A percentile compares a stretch with the other conserved stretches of the same genome.
phyloP scores from a whole-genome alignment of 2,329 filamentous ascomycete species.

The Alternaria tenuissima region DNA sequence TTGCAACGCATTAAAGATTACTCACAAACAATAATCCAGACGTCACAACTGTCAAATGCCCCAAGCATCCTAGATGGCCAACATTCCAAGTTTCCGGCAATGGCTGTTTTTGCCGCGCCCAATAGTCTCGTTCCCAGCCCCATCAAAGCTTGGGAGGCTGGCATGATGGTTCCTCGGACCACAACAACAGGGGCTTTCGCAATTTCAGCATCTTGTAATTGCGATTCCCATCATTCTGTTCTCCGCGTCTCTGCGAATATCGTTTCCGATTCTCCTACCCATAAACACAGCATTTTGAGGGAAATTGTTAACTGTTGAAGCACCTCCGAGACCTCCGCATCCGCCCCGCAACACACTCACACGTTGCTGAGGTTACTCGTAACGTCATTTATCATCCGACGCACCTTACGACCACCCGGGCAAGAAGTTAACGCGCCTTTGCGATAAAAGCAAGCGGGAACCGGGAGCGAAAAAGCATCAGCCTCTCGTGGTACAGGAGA shows the following conservation, averaged over 20 bases:
- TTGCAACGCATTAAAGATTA: background rate
- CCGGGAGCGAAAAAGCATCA: conserved; percentile 6
- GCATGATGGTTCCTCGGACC: conserved; percentile 13
- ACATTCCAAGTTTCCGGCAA: conserved; percentile 4
- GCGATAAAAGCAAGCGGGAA: background rate
- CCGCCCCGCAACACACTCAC: conserved; percentile 17
- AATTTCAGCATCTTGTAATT: conserved; percentile 5
- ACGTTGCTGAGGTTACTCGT: conserved; percentile 16
- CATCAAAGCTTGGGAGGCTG: conserved; percentile 9
- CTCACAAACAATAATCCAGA: background rate
- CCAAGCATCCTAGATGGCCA: background rate
- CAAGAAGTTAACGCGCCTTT: background rate
- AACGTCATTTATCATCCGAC: conserved; percentile 25
- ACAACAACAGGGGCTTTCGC: conserved; percentile 15
- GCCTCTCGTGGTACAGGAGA: background rate
- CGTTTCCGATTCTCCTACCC: background rate
- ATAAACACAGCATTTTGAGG: conserved; percentile 1
- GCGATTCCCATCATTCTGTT: conserved; percentile 2
- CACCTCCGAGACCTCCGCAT: conserved; percentile 26
- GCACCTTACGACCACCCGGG: conserved; percentile 12
- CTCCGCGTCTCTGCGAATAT: background rate
- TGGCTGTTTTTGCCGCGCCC: conserved; percentile 13
- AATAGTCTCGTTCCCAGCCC: conserved; percentile 15
- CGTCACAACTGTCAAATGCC: conserved; percentile 3
- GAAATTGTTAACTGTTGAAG: background rate